Evolutionary conservation across 2,329 filamentous ascomycete genomes (phyloP).

Genomic region (Colletotrichum gloeosporioides): DNA sequence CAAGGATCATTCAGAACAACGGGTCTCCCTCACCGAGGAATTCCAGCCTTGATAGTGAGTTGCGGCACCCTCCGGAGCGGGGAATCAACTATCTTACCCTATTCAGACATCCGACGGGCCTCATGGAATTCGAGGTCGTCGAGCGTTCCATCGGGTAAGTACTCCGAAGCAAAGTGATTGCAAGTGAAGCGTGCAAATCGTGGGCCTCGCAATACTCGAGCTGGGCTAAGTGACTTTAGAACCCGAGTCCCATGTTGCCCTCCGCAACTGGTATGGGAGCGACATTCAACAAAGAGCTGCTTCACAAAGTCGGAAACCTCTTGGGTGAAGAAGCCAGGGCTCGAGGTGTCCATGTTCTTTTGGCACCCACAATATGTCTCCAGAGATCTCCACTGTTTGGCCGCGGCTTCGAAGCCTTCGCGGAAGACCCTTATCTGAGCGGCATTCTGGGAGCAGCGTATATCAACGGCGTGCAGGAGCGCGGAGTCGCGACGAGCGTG

Average conservation of each 20-base stretch:
- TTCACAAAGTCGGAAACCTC: slow-evolving; percentile 59
- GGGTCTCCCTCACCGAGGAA: slow-evolving; percentile 16
- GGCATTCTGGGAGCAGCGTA: slow-evolving; percentile 48
- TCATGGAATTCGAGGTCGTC: slow-evolving; percentile 16
- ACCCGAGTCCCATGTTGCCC: slow-evolving; percentile 29
- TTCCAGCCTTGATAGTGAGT: slow-evolving; percentile 11
- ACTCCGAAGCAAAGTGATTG: no score
- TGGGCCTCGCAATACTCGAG: not conserved
- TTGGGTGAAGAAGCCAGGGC: slow-evolving; percentile 56
- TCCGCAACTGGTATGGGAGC: slow-evolving; percentile 51
- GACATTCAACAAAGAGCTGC: slow-evolving; percentile 65
- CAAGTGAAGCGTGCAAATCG: not conserved
- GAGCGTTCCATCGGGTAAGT: slow-evolving; percentile 6
- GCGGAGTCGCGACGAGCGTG: slow-evolving; percentile 47
- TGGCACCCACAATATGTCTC: slow-evolving; percentile 67
- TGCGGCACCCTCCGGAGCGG: no score
- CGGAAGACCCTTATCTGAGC: slow-evolving; percentile 51
- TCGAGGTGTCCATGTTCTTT: slow-evolving; percentile 74
- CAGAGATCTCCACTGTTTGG: slow-evolving; percentile 53
- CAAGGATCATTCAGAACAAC: slow-evolving; percentile 18
- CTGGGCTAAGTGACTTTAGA: slow-evolving; percentile 2
- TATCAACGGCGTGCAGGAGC: slow-evolving; percentile 48
- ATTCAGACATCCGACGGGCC: slow-evolving; percentile 10
- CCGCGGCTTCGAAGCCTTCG: slow-evolving; percentile 53
- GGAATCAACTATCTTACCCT: not conserved